A percentile compares a stretch with the other conserved stretches of the same genome.
Conservation (phyloP, 495 filamentous ascomycete species). For the Rhypophila decipiens region DNA sequence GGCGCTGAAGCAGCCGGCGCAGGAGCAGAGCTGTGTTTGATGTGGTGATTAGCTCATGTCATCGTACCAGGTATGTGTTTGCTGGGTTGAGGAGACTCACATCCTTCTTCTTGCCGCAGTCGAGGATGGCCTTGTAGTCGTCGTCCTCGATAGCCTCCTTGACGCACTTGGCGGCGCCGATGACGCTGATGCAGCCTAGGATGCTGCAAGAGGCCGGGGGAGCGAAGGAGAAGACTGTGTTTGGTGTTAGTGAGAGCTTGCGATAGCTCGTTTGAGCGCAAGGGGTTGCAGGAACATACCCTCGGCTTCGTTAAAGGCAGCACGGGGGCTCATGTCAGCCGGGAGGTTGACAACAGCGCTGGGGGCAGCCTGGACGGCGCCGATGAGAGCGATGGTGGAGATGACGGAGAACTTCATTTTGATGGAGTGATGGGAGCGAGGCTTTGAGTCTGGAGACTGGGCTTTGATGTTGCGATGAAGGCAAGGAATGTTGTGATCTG, state of each 20-base stretch:
- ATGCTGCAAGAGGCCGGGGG: slow-evolving; percentile 10
- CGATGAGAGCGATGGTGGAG: slow-evolving; percentile 5
- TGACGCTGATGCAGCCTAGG: slow-evolving; percentile 15
- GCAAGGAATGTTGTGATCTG: neutral
- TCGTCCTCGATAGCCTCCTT: slow-evolving; percentile 9
- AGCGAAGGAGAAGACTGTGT: slow-evolving; percentile 12
- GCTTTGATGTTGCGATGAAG: neutral
- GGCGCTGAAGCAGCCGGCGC: slow-evolving; percentile 14
- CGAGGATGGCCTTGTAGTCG: slow-evolving; percentile 11
- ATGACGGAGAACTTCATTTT: slow-evolving; percentile 11
- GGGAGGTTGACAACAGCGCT: neutral
- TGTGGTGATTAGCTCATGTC: neutral
- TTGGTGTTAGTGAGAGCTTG: neutral
- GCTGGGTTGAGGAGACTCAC: neutral
- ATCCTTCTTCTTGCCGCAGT: slow-evolving; percentile 16
- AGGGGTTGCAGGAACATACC: neutral
- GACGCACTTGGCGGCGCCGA: slow-evolving; percentile 13
- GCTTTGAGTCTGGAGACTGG: neutral
- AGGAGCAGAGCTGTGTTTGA: slow-evolving; percentile 12
- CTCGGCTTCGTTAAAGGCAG: slow-evolving; percentile 13
- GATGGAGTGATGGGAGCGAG: neutral
- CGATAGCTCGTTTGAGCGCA: neutral
- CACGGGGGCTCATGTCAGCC: slow-evolving; percentile 10
- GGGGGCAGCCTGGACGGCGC: slow-evolving; percentile 6
- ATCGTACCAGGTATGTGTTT: neutral